A percentile compares a stretch with the other conserved stretches of the same genome.
These are phyloP conservation scores for Rhododendron vialii DNA, from an alignment of 148 eudicot genomes.

Conservation along the genomic window DNA sequence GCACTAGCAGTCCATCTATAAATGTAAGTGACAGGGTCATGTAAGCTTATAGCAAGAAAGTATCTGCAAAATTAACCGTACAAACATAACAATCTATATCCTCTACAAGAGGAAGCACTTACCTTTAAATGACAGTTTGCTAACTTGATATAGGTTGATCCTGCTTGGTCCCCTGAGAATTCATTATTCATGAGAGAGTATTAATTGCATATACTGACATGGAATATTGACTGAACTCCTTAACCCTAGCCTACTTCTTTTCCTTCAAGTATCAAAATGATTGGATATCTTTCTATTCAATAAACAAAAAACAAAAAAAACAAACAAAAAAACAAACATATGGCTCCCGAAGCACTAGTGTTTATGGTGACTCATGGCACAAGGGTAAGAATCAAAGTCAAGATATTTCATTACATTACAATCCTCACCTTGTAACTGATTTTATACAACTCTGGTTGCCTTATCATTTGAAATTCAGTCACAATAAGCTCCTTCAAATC, in stretches of 20 bases:
- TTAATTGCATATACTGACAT: background rate
- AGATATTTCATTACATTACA: background rate
- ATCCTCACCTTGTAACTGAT: background rate
- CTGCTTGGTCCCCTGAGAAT: constrained; percentile 49
- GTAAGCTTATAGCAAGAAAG: background rate
- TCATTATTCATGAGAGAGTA: background rate
- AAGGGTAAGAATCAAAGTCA: background rate
- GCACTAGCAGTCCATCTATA: constrained; percentile 42
- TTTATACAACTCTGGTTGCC: background rate
- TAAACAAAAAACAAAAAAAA: too few species aligned
- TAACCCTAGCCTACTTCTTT: background rate
- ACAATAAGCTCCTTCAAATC: background rate
- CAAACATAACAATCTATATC: background rate
- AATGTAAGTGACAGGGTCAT: background rate
- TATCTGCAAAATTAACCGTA: background rate
- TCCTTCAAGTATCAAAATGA: background rate
- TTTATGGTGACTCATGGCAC: background rate
- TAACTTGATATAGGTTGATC: constrained; percentile 30
- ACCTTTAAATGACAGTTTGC: constrained; percentile 47
- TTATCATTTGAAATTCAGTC: background rate
- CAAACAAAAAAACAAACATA: background rate
- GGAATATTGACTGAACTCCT: background rate
- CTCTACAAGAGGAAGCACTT: background rate
- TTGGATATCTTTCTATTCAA: background rate
- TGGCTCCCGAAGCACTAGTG: background rate